Percentiles rank a stretch among this genome's conserved stretches.
Evolutionary conservation across 2,329 filamentous ascomycete species (phyloP).

Genomic region (Aureobasidium leucospermi): DNA sequence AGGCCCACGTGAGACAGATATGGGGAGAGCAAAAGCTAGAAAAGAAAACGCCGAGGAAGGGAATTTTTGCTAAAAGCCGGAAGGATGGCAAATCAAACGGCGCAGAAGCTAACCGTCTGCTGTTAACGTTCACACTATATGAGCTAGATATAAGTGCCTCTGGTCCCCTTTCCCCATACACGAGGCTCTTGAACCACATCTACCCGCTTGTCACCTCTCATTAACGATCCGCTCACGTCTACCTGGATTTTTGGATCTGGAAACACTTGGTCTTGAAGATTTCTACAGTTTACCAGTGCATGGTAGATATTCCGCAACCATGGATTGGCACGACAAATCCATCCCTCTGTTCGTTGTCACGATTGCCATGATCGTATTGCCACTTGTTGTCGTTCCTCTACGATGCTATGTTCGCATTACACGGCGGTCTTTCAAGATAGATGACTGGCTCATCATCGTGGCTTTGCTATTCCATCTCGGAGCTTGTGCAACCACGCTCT

Average conservation of each 20-base stretch:
- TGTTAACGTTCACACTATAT: not conserved
- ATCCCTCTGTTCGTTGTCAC: conserved; percentile 1
- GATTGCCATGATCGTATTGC: not conserved
- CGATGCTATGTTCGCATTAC: conserved; percentile 4
- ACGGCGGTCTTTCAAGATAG: not conserved
- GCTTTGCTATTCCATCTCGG: not conserved
- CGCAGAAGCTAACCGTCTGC: not conserved
- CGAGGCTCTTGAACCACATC: not conserved
- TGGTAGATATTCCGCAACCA: not conserved
- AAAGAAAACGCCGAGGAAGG: not conserved
- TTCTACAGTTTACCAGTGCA: not conserved
- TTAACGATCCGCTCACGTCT: not conserved
- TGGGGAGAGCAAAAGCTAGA: not conserved
- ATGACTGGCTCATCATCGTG: conserved; percentile 9
- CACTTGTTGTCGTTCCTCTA: conserved; percentile 3
- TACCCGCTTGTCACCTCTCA: not conserved
- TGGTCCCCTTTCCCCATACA: not conserved
- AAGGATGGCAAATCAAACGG: conserved; percentile 5
- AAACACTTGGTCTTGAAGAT: not conserved
- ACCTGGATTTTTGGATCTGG: not conserved
- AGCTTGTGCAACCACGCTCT: not conserved
- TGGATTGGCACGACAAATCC: conserved; percentile 7
- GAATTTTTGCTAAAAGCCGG: not conserved
- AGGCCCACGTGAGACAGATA: not conserved
- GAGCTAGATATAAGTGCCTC: not conserved